Conservation (phyloP, 345 rosid species). For the Eucalyptus erythrocorys region DNA sequence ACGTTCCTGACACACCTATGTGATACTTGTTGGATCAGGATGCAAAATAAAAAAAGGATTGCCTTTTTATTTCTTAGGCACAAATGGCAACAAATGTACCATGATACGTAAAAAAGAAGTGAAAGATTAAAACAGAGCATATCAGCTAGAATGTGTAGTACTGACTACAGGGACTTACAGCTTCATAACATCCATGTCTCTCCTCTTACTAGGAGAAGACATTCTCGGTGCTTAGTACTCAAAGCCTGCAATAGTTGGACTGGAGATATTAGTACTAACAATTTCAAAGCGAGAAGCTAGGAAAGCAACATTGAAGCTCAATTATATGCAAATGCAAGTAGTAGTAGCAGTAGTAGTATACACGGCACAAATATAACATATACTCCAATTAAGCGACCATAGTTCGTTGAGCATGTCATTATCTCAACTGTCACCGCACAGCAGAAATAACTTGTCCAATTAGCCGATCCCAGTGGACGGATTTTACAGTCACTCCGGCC, state of each 20-base stretch:
- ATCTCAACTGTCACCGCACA: background rate
- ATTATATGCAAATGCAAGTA: background rate
- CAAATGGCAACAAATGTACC: background rate
- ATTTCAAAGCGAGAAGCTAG: background rate
- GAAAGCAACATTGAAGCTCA: background rate
- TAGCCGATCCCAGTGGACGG: background rate
- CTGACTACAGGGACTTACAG: conserved; percentile 17
- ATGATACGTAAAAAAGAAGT: background rate
- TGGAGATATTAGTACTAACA: background rate
- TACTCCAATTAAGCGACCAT: background rate
- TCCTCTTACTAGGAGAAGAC: conserved; percentile 57
- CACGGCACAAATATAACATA: background rate
- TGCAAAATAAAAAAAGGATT: background rate
- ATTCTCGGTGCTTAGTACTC: background rate
- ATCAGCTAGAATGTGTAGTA: background rate
- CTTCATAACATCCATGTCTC: conserved; percentile 56
- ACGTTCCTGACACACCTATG: background rate
- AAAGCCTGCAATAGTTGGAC: background rate
- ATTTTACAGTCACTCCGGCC: background rate
- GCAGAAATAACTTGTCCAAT: background rate
- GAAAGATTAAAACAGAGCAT: background rate
- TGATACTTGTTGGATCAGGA: background rate
- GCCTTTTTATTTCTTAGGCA: background rate
- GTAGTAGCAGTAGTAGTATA: background rate
- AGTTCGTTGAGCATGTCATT: background rate